These are phyloP conservation scores for Coemansia nantahalensis DNA, from an alignment of 192 early-diverging fungal genomes.

Conservation along the genomic window DNA sequence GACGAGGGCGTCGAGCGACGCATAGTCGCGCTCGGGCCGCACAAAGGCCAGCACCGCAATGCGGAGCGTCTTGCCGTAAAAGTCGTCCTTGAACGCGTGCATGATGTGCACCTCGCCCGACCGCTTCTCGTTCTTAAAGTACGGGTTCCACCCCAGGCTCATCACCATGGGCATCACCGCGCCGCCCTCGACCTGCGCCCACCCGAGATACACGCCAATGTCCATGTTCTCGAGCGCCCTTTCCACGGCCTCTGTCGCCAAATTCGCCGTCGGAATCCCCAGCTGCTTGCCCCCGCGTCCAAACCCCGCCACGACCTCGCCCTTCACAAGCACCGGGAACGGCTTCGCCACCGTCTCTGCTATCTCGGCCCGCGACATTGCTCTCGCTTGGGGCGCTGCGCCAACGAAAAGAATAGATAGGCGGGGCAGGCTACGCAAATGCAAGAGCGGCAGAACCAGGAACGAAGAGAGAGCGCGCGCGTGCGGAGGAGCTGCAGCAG, in stretches of 20 bases:
- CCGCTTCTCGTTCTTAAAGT: constrained; percentile 94
- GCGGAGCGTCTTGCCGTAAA: constrained; percentile 82
- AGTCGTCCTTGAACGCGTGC: constrained; percentile 81
- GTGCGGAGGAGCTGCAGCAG: too few relatives aligned
- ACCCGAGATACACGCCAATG: constrained; percentile 95
- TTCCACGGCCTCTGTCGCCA: constrained; percentile 74
- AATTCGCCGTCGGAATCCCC: constrained; percentile 97
- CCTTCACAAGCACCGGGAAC: constrained; percentile 76
- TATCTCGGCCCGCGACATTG: constrained; percentile 24
- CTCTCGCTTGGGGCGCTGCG: neutral
- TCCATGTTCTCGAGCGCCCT: constrained; percentile 61
- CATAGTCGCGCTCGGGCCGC: constrained; percentile 87
- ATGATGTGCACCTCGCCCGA: constrained; percentile 98
- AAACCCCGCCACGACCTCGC: constrained; percentile 85
- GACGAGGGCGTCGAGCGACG: constrained; percentile 83
- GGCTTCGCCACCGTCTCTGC: constrained; percentile 52
- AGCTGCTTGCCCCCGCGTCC: constrained; percentile 95
- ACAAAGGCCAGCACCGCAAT: constrained; percentile 88
- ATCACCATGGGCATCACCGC: constrained; percentile 94
- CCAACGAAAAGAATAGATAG: neutral
- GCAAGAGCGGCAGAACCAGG: too few relatives aligned
- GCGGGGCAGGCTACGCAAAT: too few relatives aligned
- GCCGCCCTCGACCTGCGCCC: constrained; percentile 69
- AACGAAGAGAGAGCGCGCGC: too few relatives aligned
- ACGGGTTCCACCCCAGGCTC: constrained; percentile 99